Percentiles rank a stretch among this genome's conserved stretches.
These are phyloP conservation scores for Cystobasidium pallidum DNA, from an alignment of 1,284 basidiomycete species.

Conservation along the genomic window DNA sequence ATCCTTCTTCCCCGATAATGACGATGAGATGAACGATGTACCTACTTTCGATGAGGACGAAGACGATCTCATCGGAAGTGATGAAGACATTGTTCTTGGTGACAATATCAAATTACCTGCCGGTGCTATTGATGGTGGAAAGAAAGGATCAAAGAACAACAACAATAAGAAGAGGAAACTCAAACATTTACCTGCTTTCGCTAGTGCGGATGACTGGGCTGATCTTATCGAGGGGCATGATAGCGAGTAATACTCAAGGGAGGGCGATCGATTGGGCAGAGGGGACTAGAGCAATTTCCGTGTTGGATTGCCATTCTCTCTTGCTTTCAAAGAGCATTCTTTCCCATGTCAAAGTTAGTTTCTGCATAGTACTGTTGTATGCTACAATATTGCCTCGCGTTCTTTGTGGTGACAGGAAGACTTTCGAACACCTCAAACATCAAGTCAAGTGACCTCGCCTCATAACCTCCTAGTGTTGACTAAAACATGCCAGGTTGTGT, in stretches of 20 bases:
- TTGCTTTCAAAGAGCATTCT: too few relatives aligned
- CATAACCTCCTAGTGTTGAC: too few relatives aligned
- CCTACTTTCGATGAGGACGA: constrained; percentile 52
- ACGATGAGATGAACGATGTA: constrained; percentile 50
- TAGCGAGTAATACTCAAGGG: constrained; percentile 46
- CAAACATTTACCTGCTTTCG: constrained; percentile 79
- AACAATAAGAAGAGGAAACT: constrained; percentile 77
- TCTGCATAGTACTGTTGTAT: neutral
- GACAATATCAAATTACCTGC: constrained; percentile 66
- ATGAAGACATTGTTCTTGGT: constrained; percentile 56
- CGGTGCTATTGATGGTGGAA: constrained; percentile 44
- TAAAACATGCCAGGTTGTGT: too few relatives aligned
- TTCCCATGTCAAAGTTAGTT: neutral
- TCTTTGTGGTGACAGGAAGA: too few relatives aligned
- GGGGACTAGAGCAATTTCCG: too few relatives aligned
- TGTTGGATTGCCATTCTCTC: too few relatives aligned
- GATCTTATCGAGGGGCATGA: constrained; percentile 81
- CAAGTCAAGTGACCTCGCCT: too few relatives aligned
- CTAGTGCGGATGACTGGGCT: constrained; percentile 92
- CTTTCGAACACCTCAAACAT: too few relatives aligned
- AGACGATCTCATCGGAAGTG: constrained; percentile 50
- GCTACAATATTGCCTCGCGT: too few relatives aligned
- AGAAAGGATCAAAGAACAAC: constrained; percentile 60
- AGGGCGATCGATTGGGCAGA: too few relatives aligned
- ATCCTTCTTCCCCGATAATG: constrained; percentile 52